Evolutionary conservation across 371 early-diverging fungal genomes (phyloP).

Genomic region (Massospora cicadina): DNA sequence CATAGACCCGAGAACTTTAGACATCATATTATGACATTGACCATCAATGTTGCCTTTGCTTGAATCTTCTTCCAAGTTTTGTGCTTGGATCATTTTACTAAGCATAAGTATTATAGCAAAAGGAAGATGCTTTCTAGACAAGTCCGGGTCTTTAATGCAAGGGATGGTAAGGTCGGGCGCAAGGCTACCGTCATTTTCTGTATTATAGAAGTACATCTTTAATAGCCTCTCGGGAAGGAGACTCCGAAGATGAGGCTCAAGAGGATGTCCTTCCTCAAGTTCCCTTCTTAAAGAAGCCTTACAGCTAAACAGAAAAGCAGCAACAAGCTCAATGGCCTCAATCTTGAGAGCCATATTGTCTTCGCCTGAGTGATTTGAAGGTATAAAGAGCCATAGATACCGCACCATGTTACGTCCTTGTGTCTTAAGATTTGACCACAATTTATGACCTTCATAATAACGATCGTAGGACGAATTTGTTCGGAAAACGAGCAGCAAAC

Average conservation of each 20-base stretch:
- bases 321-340: slow-evolving; percentile 46
- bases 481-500: slow-evolving; percentile 51
- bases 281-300: slow-evolving; percentile 58
- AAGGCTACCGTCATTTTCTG: neutral
- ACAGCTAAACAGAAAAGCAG: slow-evolving; percentile 44
- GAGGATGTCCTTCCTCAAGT: slow-evolving; percentile 8
- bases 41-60: neutral
- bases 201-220: neutral
- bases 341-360: neutral
- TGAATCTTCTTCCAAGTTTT: neutral
- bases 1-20: neutral
- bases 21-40: neutral
- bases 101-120: neutral
- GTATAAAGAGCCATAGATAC: slow-evolving; percentile 38
- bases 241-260: neutral
- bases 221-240: neutral
- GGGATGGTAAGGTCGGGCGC: neutral
- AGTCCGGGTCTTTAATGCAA: neutral
- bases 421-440: slow-evolving; percentile 37
- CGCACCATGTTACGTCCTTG: slow-evolving; percentile 39
- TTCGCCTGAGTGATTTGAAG: slow-evolving; percentile 22
- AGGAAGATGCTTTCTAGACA: neutral
- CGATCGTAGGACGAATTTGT: slow-evolving; percentile 64
- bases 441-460: slow-evolving; percentile 52
- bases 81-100: no score